Evolutionary conservation across 768 basidiomycete species (phyloP).

Genomic region (Baorangia bicolor): DNA sequence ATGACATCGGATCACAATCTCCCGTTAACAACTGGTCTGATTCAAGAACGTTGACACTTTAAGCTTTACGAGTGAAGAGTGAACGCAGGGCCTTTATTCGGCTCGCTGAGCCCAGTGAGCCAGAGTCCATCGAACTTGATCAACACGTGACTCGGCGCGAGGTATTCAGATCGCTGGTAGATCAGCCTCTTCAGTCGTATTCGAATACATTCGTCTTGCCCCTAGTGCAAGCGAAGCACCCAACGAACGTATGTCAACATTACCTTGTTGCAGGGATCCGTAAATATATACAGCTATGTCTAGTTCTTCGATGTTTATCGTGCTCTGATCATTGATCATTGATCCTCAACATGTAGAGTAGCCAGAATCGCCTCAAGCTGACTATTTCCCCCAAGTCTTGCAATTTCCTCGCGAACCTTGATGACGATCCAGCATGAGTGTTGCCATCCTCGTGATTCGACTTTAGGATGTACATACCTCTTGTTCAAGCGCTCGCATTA

Average conservation of each 20-base stretch:
- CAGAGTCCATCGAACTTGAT: too few species aligned
- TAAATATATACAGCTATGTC: too few species aligned
- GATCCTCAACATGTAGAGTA: conserved; percentile 45
- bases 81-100: background rate
- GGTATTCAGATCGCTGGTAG: too few species aligned
- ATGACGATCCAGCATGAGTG: background rate
- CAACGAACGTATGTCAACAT: background rate
- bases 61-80: background rate
- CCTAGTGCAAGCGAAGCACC: background rate
- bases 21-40: background rate
- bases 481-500: conserved; percentile 62
- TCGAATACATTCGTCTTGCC: too few species aligned
- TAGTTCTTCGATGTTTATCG: background rate
- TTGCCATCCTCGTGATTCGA: background rate
- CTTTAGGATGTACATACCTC: conserved; percentile 39
- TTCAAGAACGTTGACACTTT: background rate
- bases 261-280: background rate
- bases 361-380: conserved; percentile 59
- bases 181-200: too few species aligned
- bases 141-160: too few species aligned
- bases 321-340: background rate
- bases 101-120: too few species aligned
- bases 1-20: background rate
- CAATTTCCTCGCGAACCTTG: conserved; percentile 61
- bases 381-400: conserved; percentile 72